A percentile compares a stretch with the other conserved stretches of the same genome.
Conservation (phyloP, 2,329 filamentous ascomycete species). For the Chaetomium globosum region DNA sequence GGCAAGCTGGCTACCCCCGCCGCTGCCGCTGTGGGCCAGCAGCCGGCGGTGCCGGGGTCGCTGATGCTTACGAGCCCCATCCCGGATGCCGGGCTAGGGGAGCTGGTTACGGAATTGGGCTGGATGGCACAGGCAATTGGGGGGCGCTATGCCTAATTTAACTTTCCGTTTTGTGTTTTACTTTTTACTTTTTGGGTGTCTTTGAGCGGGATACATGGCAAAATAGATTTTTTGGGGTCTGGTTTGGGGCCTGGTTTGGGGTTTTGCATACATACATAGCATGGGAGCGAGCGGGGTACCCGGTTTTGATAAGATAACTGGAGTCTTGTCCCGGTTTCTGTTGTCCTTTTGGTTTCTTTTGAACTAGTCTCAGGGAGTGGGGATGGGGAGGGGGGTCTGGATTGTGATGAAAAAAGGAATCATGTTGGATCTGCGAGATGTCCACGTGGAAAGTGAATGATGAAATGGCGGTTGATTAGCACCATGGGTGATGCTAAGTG, state of each 20-base stretch:
- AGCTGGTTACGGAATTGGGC: conserved; percentile 50
- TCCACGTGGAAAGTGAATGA: not conserved
- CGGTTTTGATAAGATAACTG: conserved; percentile 14
- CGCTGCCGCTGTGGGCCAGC: not conserved
- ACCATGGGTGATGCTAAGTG: not conserved
- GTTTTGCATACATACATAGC: conserved; percentile 10
- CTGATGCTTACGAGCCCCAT: conserved; percentile 35
- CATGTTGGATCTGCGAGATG: not conserved
- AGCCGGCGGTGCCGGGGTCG: conserved; percentile 13
- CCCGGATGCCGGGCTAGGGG: conserved; percentile 42
- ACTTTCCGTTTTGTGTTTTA: not conserved
- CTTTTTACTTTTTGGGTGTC: not conserved
- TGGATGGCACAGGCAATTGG: conserved; percentile 57
- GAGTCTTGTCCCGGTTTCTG: too few species aligned
- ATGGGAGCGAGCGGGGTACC: not conserved
- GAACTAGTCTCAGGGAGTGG: not conserved
- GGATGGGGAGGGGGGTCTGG: not conserved
- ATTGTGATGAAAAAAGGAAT: not conserved
- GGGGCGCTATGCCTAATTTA: conserved; percentile 35
- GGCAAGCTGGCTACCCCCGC: conserved; percentile 33
- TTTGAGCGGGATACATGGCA: conserved; percentile 4
- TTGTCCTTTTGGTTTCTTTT: not conserved
- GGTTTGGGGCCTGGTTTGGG: conserved; percentile 1
- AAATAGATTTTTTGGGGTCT: conserved; percentile 1
- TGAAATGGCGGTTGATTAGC: not conserved